Base-by-base conservation (phyloP, 176 grass and related monocot species). In the Paspalum vaginatum region DNA sequence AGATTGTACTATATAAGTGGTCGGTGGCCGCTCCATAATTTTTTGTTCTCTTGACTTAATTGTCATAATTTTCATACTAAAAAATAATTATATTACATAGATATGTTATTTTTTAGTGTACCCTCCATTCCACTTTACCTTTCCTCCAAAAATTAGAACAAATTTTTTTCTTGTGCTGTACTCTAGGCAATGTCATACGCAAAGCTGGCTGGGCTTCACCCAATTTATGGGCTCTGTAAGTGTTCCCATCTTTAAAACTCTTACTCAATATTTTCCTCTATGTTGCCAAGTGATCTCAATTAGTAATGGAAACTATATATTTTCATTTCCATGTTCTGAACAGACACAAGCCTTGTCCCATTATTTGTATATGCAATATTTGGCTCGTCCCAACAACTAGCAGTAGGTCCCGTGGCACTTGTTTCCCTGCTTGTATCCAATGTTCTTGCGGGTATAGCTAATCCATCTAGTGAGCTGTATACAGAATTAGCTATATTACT, bases 181-280 rank as follows among this genome's bases (percentile, higher is more conserved):
- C 54, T 89, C 27, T 75, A 98, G 95, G 83, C 88, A 25, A 98
- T 98, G 95, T 98, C 95, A 63, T 94, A 94, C 39, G 92, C 95
- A 61, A 98, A 98, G 78, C 81, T 98, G 75, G 90, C 95, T 20
- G 91, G 95, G 17, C 95, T 98, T 88, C 89, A 94, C 76, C 95
- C 95, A 40, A 94, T 98, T 79, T 98, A 98, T 70, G 95, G 95
- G 70, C 86, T 98, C n/a, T 98, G 92, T 98, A 89, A 90, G 87
- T 90, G 77, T 57, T 74, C 67, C 15, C 45, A 5, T 45, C 58
- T 75, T 67, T 68, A 60, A 52, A 17, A 9, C 17, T 66, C 20
- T 52, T 68, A n/a, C n/a, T n/a, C 65, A 12, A 79, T 56, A 38
- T 67, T 45, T 79, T 68, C 11, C 2, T 44, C 72, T 45, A 63